A percentile compares a stretch with the other conserved stretches of the same genome.
Conservation (phyloP, 164 flowering plant species). For the Aristolochia fimbriata region DNA sequence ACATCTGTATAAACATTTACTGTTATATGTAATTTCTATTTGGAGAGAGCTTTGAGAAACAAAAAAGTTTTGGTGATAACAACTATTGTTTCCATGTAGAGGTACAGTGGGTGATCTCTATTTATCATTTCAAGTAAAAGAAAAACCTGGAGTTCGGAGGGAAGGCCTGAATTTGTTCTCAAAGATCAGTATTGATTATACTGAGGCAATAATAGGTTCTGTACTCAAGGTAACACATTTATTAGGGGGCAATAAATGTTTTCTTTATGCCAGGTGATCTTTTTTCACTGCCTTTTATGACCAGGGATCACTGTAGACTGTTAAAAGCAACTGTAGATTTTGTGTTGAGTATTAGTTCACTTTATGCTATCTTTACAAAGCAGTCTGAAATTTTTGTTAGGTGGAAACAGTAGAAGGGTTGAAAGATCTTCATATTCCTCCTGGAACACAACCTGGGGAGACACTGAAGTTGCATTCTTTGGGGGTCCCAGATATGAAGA, state of each 20-base stretch:
- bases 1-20: too few relatives aligned
- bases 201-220: conserved; percentile 86
- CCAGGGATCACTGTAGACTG: not conserved
- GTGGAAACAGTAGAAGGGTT: conserved; percentile 86
- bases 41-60: too few relatives aligned
- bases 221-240: conserved; percentile 41
- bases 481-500: conserved; percentile 77
- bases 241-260: not conserved
- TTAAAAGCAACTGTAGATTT: not conserved
- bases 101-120: conserved; percentile 63
- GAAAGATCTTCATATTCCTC: conserved; percentile 64
- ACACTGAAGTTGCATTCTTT: conserved; percentile 40
- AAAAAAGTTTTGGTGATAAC: not conserved
- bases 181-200: conserved; percentile 55
- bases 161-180: conserved; percentile 76
- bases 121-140: conserved; percentile 50
- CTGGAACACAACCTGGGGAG: conserved; percentile 86
- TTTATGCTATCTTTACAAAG: not conserved
- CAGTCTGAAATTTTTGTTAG: conserved; percentile 19
- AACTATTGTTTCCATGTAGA: conserved; percentile 31
- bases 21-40: too few relatives aligned
- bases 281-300: not conserved
- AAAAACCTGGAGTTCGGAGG: conserved; percentile 66
- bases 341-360: not conserved
- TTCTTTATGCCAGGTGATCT: not conserved